Percentiles rank a stretch among this genome's conserved stretches.
phyloP scores from a whole-genome alignment of 1,284 basidiomycete genomes.

The Boletellus dicymbophilus region DNA sequence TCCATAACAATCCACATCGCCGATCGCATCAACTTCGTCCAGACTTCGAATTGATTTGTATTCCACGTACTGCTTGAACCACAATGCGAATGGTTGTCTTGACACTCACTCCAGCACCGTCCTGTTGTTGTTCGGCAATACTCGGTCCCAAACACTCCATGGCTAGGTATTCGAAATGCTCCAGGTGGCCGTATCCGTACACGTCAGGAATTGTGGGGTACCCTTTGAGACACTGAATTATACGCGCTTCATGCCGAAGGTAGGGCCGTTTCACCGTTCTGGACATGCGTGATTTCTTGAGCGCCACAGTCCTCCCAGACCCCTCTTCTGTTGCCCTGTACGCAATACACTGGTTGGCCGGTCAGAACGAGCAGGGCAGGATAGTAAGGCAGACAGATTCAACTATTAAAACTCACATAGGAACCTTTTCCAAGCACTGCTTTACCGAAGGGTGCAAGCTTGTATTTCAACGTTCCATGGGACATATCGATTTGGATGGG shows the following conservation, averaged over 20 bases:
- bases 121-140: not conserved
- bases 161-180: constrained; percentile 3
- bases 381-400: too few species aligned
- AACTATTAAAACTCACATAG: not conserved
- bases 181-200: constrained; percentile 1
- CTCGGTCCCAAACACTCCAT: not conserved
- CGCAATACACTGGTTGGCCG: not conserved
- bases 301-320: not conserved
- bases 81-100: not conserved
- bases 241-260: not conserved
- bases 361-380: too few species aligned
- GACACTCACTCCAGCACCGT: not conserved
- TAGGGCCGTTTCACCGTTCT: not conserved
- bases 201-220: not conserved
- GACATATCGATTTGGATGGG: too few species aligned
- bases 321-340: not conserved
- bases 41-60: too few species aligned
- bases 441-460: not conserved
- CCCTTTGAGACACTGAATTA: not conserved
- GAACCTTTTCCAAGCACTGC: not conserved
- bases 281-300: constrained; percentile 4
- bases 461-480: not conserved
- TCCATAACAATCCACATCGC: not conserved
- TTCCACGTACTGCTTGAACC: constrained; percentile 1
- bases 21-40: too few species aligned